Percentiles rank a stretch among this genome's conserved stretches.
Evolutionary conservation across 257 asterid species (phyloP).

Genomic region (Salvia hispanica): DNA sequence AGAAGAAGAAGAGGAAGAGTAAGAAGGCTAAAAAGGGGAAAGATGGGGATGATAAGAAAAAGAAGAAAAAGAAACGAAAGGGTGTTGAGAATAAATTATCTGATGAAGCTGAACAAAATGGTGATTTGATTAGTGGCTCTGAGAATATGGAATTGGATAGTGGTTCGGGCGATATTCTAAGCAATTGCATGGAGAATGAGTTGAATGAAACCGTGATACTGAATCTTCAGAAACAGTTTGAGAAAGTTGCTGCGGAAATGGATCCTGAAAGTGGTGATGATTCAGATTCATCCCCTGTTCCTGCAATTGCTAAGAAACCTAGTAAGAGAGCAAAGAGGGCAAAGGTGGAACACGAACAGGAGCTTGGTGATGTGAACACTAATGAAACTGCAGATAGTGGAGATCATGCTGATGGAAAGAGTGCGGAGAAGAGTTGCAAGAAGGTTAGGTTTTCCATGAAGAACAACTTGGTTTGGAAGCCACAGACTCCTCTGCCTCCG

Average conservation of each 20-base stretch:
- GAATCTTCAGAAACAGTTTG: constrained; percentile 86
- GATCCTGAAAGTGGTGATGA: constrained; percentile 45
- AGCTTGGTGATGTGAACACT: constrained; percentile 26
- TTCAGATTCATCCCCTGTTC: constrained; percentile 36
- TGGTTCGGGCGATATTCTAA: constrained; percentile 29
- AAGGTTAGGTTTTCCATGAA: constrained; percentile 87
- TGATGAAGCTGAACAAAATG: constrained; percentile 37
- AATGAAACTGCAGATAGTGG: constrained; percentile 40
- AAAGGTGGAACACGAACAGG: constrained; percentile 33
- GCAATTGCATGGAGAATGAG: constrained; percentile 37
- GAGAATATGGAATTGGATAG: constrained; percentile 16
- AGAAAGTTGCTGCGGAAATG: constrained; percentile 76
- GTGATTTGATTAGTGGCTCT: neutral
- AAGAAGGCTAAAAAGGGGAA: constrained; percentile 56
- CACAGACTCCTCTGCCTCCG: constrained; percentile 91
- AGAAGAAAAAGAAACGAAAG: constrained; percentile 39
- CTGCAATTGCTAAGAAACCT: constrained; percentile 37
- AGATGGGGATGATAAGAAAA: constrained; percentile 47
- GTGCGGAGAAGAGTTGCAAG: constrained; percentile 69
- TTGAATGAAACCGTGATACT: constrained; percentile 60
- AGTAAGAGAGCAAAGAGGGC: constrained; percentile 57
- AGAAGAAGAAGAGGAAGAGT: constrained; percentile 36
- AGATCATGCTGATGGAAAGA: constrained; percentile 42
- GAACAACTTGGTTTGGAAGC: constrained; percentile 90
- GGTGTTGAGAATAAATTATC: constrained; percentile 30